Base-by-base conservation (phyloP, 805 yeast genomes). In the Citeromyces matritensis region DNA sequence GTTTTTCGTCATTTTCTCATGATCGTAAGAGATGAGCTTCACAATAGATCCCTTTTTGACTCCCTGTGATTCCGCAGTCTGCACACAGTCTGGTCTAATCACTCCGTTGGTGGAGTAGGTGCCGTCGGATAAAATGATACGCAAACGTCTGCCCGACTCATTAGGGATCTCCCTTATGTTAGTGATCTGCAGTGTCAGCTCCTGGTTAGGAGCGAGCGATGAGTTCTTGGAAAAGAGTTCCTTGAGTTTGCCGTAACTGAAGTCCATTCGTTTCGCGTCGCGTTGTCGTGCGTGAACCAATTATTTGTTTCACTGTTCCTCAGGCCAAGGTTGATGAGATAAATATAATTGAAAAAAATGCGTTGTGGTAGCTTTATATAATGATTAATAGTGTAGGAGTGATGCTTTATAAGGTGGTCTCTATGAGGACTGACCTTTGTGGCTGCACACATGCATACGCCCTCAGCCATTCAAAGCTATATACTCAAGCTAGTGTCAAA, bases 101-200 rank as follows among this genome's bases (percentile, higher is more conserved):
- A 71, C 61, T 4, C 69, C 71, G 40, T 71, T 70, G 31, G 65
- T 57, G 19, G 59, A 52, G 41, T 53, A 65, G 15, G 51, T 47
- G 21, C 77, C 76, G 47, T 71, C 79, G 26, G 65, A 62, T 13
- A 71, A 43, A 56, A 70, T 56, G 32, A 63, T 37, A 41, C 69
- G 55, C 9, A 58, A 43, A 41, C 69, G 48, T 36, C 55, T 58
- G 12, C 65, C 65, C 9, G 46, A 44, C 9, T 55, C 59, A 34
- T 59, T 63, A 11, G 54, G 50, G 30, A 58, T 55, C 8, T 51
- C 53, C 35, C 48, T 57, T 29, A 48, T 43, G 34, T 54, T 55
- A 14, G 51, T 41, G 11, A 57, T 49, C 38, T 58, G 64, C 2
- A 57, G 47, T 6, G 52, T 51, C 34, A 54, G 30, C 4, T 56